Evolutionary conservation across 345 rosid genomes (phyloP).

Genomic region (Cochlearia excelsa): DNA sequence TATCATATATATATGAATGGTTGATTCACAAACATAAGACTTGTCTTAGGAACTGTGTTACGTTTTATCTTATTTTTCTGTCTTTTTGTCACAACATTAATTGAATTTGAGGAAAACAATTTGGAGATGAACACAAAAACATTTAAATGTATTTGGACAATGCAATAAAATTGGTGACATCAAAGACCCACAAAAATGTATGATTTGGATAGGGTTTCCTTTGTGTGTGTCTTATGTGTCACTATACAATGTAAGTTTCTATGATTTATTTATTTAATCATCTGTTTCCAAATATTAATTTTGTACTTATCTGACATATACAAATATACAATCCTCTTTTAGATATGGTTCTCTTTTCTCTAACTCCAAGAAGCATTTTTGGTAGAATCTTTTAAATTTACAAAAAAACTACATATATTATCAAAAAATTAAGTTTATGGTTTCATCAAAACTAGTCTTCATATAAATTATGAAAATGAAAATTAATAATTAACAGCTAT

Average conservation of each 20-base stretch:
- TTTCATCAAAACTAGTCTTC: too few relatives aligned
- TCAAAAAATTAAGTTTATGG: too few relatives aligned
- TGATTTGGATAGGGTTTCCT: constrained; percentile 28
- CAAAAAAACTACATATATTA: too few relatives aligned
- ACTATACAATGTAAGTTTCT: constrained; percentile 30
- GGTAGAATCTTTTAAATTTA: neutral
- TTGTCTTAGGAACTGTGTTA: constrained; percentile 26
- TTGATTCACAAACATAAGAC: constrained; percentile 23
- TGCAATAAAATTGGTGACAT: constrained; percentile 20
- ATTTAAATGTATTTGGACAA: constrained; percentile 22
- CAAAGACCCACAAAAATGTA: constrained; percentile 28
- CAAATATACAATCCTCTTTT: too few relatives aligned
- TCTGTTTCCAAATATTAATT: neutral
- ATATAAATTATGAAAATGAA: too few relatives aligned
- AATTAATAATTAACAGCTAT: too few relatives aligned
- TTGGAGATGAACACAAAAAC: constrained; percentile 6
- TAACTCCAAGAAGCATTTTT: neutral
- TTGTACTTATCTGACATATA: constrained; percentile 16
- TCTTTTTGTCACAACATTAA: constrained; percentile 13
- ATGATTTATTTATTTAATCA: constrained; percentile 4
- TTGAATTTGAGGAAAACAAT: constrained; percentile 11
- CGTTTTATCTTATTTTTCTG: constrained; percentile 7
- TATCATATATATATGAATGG: constrained; percentile 2
- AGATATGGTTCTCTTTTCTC: too few relatives aligned
- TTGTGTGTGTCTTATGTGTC: constrained; percentile 33